Evolutionary conservation across 352 stramenopile species (phyloP).

Genomic region (Phytophthora chlamydospora): DNA sequence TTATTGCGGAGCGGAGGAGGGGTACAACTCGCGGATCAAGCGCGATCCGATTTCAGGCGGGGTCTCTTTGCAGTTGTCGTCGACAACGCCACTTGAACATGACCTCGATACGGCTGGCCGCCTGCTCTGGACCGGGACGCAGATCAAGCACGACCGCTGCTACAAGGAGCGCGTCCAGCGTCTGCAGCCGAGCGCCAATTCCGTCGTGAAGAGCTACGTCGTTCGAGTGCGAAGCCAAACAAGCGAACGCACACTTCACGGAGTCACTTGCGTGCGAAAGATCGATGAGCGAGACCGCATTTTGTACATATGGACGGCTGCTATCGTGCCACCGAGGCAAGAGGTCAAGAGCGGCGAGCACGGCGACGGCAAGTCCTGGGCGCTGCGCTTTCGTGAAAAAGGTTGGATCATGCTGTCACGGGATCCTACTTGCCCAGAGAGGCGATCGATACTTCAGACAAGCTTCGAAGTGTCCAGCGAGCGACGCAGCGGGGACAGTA

Average conservation of each 20-base stretch:
- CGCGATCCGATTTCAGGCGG: neutral
- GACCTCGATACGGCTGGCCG: slow-evolving; percentile 6
- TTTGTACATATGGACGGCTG: slow-evolving; percentile 14
- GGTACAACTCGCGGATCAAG: neutral
- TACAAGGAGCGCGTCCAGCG: slow-evolving; percentile 13
- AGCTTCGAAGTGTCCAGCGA: slow-evolving; percentile 6
- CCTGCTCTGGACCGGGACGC: slow-evolving; percentile 15
- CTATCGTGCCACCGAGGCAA: slow-evolving; percentile 6
- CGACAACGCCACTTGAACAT: slow-evolving; percentile 1
- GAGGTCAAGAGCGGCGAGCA: neutral
- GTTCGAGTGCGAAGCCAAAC: neutral
- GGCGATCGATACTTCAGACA: slow-evolving; percentile 8
- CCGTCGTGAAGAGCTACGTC: slow-evolving; percentile 12
- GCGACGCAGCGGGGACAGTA: neutral
- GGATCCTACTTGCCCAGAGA: neutral
- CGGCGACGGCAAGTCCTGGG: neutral
- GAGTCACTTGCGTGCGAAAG: slow-evolving; percentile 14
- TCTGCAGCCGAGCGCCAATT: slow-evolving; percentile 9
- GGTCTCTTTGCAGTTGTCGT: slow-evolving; percentile 2
- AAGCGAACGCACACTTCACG: neutral
- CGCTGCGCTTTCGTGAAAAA: slow-evolving; percentile 8
- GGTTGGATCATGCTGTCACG: slow-evolving; percentile 17
- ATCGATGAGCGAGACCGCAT: slow-evolving; percentile 15
- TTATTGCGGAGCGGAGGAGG: neutral
- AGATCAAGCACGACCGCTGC: slow-evolving; percentile 12